Base-by-base conservation (phyloP, 345 rosid genomes). In the Populus euphratica region DNA sequence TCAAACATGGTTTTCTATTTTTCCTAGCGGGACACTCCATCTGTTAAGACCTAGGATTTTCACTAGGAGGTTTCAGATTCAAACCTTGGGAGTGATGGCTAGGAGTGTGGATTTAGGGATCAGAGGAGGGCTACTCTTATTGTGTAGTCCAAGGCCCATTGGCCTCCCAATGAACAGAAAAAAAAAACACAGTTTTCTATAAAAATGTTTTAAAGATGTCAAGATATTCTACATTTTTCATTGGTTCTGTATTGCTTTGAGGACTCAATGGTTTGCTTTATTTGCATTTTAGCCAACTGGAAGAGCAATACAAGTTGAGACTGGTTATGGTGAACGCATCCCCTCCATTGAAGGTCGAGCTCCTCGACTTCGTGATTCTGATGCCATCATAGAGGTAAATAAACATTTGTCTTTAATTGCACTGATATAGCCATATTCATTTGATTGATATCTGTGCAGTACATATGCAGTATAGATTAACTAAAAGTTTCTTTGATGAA, bases 291-390 rank as follows among this genome's bases (percentile, higher is more conserved):
- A 96, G 99, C 99, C 99, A 74, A 88, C 97, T 68, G 99, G 99
- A 77, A 89, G 98, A 87, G 88, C 98, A 31, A 96, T 96, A 84
- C 99, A 93, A 83, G 99, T 96, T 68, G 99, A 96, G 85, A 84
- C 85, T 78, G 98, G 98, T 72, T 87, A 54, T 82, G 94, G 95
- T 81, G 99, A 96, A 56, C 98, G 99, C 38, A 87, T 86, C 44
- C 97, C 98, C 1, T 96, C 99, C 71, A 81, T 86, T 63, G 99
- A 96, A 76, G 88, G 94, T 61, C 94, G 99, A 36, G 93, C 90
- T 39, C 94, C 97, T 72, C 90, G 99, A 56, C 69, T 83, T 77
- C 97, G 99, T 80, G 99, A 96, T 88, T 86, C 91, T 35, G 98
- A 94, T 87, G 97, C 97, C 80, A 89, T 94, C 76, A 95, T 95